Evolutionary conservation across 2,329 filamentous ascomycete genomes (phyloP).

Genomic region (Epichloe bromicola): DNA sequence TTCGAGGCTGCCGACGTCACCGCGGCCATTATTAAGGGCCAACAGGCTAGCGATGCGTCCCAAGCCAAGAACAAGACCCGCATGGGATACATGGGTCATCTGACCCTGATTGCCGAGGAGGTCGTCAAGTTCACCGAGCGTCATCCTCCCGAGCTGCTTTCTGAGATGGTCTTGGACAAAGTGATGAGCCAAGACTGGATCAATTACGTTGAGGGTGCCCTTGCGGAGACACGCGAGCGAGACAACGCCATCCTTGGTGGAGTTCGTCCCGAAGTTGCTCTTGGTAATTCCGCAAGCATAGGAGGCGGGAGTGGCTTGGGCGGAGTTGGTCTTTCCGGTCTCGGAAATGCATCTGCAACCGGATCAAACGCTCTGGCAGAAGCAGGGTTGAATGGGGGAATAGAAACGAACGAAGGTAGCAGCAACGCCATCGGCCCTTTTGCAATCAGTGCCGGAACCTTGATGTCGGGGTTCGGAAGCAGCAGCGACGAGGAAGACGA

Average conservation of each 20-base stretch:
- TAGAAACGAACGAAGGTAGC: constrained; percentile 54
- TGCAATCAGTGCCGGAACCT: constrained; percentile 56
- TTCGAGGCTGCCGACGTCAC: constrained; percentile 88
- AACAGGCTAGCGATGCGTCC: constrained; percentile 73
- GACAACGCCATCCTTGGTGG: constrained; percentile 98
- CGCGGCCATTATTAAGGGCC: constrained; percentile 81
- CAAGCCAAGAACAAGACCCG: constrained; percentile 76
- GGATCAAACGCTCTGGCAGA: constrained; percentile 63
- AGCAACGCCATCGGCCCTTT: constrained; percentile 59
- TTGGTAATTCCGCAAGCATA: constrained; percentile 61
- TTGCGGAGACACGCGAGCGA: constrained; percentile 86
- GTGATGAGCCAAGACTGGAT: constrained; percentile 88
- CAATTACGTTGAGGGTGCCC: constrained; percentile 82
- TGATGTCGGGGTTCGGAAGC: constrained; percentile 86
- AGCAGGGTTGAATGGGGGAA: constrained; percentile 67
- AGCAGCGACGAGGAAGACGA: constrained; percentile 95
- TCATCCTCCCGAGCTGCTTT: constrained; percentile 77
- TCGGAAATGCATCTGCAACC: constrained; percentile 23
- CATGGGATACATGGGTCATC: constrained; percentile 95
- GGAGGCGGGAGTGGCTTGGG: constrained; percentile 32
- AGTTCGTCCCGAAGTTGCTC: constrained; percentile 78
- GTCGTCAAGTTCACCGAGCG: constrained; percentile 97
- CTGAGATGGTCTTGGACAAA: constrained; percentile 70
- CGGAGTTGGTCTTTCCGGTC: constrained; percentile 34
- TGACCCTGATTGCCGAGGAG: constrained; percentile 94